Percentiles rank a stretch among this genome's conserved stretches.
Evolutionary conservation across 2,329 filamentous ascomycete genomes (phyloP).

Genomic region (Fusarium beomiforme): DNA sequence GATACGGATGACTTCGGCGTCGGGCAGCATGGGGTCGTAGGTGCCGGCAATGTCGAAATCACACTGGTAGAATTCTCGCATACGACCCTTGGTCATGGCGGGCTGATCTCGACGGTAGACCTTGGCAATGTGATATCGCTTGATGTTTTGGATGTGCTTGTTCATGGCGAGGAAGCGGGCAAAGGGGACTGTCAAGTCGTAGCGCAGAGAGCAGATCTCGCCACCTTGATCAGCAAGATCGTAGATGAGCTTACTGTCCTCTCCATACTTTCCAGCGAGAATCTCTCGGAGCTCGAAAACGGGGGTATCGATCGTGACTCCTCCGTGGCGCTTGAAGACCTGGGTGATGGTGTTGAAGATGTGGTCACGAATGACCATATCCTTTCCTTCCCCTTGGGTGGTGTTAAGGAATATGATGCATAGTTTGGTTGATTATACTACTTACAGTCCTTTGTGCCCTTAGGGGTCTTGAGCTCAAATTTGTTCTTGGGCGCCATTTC

Average conservation of each 20-base stretch:
- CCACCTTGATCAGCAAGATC: slow-evolving; percentile 88
- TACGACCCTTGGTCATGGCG: slow-evolving; percentile 86
- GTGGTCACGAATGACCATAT: slow-evolving; percentile 82
- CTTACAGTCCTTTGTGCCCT: slow-evolving; percentile 86
- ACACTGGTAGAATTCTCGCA: slow-evolving; percentile 97
- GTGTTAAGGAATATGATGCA: slow-evolving; percentile 19
- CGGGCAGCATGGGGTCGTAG: slow-evolving; percentile 91
- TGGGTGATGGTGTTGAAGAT: slow-evolving; percentile 80
- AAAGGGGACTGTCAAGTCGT: slow-evolving; percentile 90
- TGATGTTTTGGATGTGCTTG: slow-evolving; percentile 81
- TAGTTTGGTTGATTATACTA: not conserved
- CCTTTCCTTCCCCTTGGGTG: slow-evolving; percentile 69
- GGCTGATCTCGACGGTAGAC: slow-evolving; percentile 66
- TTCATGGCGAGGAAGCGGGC: slow-evolving; percentile 96
- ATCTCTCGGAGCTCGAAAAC: slow-evolving; percentile 91
- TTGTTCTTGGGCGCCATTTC: slow-evolving; percentile 47
- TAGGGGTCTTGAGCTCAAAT: slow-evolving; percentile 79
- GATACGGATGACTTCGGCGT: slow-evolving; percentile 88
- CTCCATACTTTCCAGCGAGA: slow-evolving; percentile 88
- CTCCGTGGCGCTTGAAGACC: slow-evolving; percentile 87
- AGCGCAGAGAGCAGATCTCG: slow-evolving; percentile 78
- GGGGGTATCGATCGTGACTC: slow-evolving; percentile 80
- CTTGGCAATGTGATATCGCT: slow-evolving; percentile 95
- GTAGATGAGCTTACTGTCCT: slow-evolving; percentile 93
- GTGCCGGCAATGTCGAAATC: slow-evolving; percentile 93